A percentile compares a stretch with the other conserved stretches of the same genome.
phyloP scores from a whole-genome alignment of 2,329 filamentous ascomycete genomes.

The Pyrenophora seminiperda region DNA sequence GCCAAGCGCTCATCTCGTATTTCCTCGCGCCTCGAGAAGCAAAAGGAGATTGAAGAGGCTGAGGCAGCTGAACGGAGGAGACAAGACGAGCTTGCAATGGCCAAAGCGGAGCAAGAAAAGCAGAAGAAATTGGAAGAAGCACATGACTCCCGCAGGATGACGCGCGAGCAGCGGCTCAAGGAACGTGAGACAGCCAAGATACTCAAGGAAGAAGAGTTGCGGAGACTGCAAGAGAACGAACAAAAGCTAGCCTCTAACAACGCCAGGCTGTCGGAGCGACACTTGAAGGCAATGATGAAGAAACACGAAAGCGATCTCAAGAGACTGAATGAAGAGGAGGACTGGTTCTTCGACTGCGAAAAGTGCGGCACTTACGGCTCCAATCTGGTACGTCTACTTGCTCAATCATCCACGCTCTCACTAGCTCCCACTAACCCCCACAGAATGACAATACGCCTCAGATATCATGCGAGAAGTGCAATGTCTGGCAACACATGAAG shows the following conservation, averaged over 20 bases:
- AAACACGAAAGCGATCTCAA: constrained; percentile 77
- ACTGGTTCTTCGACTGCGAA: constrained; percentile 92
- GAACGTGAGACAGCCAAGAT: constrained; percentile 84
- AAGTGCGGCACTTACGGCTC: constrained; percentile 88
- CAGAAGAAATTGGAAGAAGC: constrained; percentile 73
- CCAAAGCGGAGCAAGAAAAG: constrained; percentile 62
- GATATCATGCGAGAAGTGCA: constrained; percentile 91
- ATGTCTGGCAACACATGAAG: constrained; percentile 95
- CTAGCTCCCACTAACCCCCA: constrained; percentile 19
- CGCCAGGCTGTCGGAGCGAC: constrained; percentile 73
- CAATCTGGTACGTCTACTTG: constrained; percentile 60
- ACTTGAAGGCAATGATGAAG: constrained; percentile 81
- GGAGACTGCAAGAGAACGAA: constrained; percentile 76
- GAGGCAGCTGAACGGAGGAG: constrained; percentile 72
- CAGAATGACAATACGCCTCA: constrained; percentile 91
- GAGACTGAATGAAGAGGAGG: constrained; percentile 71
- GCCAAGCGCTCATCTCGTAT: constrained; percentile 93
- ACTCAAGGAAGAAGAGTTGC: constrained; percentile 83
- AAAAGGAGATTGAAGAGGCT: constrained; percentile 72
- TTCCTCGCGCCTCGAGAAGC: constrained; percentile 78
- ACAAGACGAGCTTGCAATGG: constrained; percentile 67
- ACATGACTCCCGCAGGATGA: constrained; percentile 78
- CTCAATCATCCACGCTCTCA: background rate
- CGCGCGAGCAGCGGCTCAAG: constrained; percentile 81
- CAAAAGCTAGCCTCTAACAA: constrained; percentile 56